Conservation (phyloP, 2,329 filamentous ascomycete genomes). For the Sclerotinia sclerotiorum region DNA sequence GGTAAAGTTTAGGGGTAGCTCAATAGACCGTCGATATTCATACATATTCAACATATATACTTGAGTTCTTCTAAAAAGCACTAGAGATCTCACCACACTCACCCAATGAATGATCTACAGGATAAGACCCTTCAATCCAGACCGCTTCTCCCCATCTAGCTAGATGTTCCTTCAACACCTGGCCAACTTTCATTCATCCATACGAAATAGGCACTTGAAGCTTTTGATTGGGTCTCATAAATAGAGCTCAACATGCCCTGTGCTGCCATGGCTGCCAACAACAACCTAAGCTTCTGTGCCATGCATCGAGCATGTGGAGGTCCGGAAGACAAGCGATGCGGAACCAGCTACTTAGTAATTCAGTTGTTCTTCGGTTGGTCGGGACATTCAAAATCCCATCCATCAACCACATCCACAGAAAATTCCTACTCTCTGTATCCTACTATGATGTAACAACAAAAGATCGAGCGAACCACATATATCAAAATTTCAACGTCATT, state of each 20-base stretch:
- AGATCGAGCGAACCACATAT: conserved; percentile 1
- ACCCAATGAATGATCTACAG: neutral
- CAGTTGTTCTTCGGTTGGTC: neutral
- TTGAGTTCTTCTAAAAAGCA: neutral
- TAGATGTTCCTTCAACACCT: too few relatives aligned
- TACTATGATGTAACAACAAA: conserved; percentile 20
- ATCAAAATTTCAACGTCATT: conserved; percentile 12
- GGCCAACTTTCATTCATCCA: neutral
- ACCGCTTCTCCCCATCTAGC: neutral
- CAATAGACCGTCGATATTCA: neutral
- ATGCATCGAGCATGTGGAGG: conserved; percentile 3
- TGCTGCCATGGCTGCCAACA: neutral
- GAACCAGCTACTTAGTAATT: neutral
- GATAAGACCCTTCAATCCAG: neutral
- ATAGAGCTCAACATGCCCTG: conserved; percentile 7
- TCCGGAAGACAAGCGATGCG: conserved; percentile 1
- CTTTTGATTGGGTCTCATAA: neutral
- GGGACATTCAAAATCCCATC: neutral
- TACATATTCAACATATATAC: too few relatives aligned
- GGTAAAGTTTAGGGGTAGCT: neutral
- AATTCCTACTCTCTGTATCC: neutral
- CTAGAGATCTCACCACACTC: neutral
- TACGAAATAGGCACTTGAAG: neutral
- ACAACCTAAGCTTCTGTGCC: conserved; percentile 1
- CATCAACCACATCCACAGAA: neutral